Evolutionary conservation across 768 basidiomycete genomes (phyloP), one percentile per base, ranked within the genome.

Genomic region (Coprinopsis sp.): DNA sequence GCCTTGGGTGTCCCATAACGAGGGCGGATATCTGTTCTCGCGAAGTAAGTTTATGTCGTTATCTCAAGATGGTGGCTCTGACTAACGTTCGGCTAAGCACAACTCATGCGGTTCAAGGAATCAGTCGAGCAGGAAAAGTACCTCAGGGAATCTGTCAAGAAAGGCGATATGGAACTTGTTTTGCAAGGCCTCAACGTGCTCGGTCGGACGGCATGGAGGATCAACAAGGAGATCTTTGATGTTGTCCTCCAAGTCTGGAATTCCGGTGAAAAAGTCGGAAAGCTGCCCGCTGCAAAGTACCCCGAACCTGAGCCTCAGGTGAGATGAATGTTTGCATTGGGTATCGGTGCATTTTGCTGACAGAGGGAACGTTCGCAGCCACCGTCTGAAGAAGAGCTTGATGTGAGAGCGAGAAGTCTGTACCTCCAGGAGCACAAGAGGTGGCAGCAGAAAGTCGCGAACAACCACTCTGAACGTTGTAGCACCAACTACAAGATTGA

Each of bases 401-500:
- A 71, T 70, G 74, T 62, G 66, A 77, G 61, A 70, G 74, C 45
- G 64, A 79, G 69, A 62, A 76, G 54, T 33, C 54, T 79, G 13
- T 84, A 81, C 57, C 56, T 82, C 13, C 67, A 70, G 46, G 70
- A 79, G 19, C 68, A 84, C 53, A 83, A 78, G 59, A 54, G 59
- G 23, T 79, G 78, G 59, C 60, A 69, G 7, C 75, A 84, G 49
- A 63, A 58, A 18, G 88, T 82, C 64, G 82, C 84, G 16, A 85
- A 81, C 58, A 91, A 90, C 54, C 94, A 96, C 63, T 90, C 89
- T 3, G 90, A 93, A 34, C 74, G 95, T 33, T 98, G 95, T 63
- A 88, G 75, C 58, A 82, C 93, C 37, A 98, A 97, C 62, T 97
- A 97, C 65, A 95, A 93, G 63, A 82, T 99, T 47, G 95, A 98